Evolutionary conservation across 2,329 filamentous ascomycete species (phyloP).

Genomic region (Penicillium fuscoglaucum): DNA sequence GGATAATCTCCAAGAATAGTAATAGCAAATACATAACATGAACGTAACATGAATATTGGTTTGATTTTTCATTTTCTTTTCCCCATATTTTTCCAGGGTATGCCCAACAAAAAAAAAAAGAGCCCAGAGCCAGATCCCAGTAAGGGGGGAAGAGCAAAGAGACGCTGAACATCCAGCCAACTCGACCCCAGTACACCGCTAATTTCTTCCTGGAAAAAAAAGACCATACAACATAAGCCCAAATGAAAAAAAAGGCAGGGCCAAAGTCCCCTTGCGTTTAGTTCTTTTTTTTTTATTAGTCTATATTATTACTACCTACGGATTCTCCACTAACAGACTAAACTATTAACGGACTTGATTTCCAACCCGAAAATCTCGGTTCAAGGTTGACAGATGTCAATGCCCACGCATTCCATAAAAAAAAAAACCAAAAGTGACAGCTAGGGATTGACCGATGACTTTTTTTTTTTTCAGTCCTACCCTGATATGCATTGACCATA

Average conservation of each 20-base stretch:
- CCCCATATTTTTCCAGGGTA: neutral
- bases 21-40: neutral
- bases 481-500: conserved; percentile 6
- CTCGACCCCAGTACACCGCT: conserved; percentile 10
- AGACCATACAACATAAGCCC: neutral
- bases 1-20: neutral
- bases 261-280: conserved; percentile 7
- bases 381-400: conserved; percentile 9
- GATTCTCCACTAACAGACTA: neutral
- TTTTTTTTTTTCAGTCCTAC: neutral
- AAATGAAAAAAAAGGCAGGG: neutral
- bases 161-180: neutral
- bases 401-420: neutral
- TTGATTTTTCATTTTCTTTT: neutral
- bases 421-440: neutral
- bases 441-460: neutral
- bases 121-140: conserved; percentile 9
- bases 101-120: conserved; percentile 3
- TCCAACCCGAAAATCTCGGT: neutral
- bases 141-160: conserved; percentile 3
- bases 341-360: neutral
- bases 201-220: neutral
- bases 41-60: neutral
- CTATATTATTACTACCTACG: neutral
- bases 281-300: neutral